These are phyloP conservation scores for Camellia lanceoleosa DNA, from an alignment of 148 eudicot genomes.

Conservation along the genomic window DNA sequence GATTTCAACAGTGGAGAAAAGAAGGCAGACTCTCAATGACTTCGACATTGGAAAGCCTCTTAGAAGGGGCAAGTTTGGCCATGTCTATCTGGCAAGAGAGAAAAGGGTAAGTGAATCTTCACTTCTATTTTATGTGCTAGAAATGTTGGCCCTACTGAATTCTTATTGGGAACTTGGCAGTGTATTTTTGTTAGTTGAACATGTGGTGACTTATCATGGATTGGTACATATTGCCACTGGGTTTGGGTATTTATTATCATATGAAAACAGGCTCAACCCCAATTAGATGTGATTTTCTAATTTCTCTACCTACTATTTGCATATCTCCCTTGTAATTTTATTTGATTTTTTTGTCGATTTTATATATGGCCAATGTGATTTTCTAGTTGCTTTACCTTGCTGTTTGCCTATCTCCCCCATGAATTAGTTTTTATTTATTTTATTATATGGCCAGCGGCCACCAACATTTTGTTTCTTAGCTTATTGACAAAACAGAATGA, in stretches of 20 bases:
- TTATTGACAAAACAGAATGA: neutral
- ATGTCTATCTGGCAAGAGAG: slow-evolving; percentile 88
- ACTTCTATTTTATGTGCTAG: neutral
- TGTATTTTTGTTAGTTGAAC: neutral
- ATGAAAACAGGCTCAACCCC: no score
- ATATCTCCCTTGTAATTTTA: neutral
- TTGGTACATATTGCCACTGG: no score
- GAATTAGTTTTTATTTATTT: no score
- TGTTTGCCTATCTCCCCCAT: neutral
- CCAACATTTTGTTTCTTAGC: no score
- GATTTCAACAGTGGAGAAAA: slow-evolving; percentile 60
- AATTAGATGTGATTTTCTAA: no score
- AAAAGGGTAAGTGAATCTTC: slow-evolving; percentile 59
- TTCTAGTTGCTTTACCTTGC: neutral
- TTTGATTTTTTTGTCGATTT: no score
- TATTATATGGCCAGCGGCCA: no score
- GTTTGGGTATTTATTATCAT: no score
- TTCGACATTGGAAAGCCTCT: slow-evolving; percentile 95
- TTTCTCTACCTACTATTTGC: neutral
- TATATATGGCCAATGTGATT: neutral
- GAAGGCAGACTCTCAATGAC: slow-evolving; percentile 80
- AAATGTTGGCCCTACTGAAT: neutral
- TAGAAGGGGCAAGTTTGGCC: slow-evolving; percentile 95
- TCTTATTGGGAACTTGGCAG: neutral
- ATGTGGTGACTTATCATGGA: neutral